phyloP scores from a whole-genome alignment of 108 stramenopile species.

The Cyclotella sp. region DNA sequence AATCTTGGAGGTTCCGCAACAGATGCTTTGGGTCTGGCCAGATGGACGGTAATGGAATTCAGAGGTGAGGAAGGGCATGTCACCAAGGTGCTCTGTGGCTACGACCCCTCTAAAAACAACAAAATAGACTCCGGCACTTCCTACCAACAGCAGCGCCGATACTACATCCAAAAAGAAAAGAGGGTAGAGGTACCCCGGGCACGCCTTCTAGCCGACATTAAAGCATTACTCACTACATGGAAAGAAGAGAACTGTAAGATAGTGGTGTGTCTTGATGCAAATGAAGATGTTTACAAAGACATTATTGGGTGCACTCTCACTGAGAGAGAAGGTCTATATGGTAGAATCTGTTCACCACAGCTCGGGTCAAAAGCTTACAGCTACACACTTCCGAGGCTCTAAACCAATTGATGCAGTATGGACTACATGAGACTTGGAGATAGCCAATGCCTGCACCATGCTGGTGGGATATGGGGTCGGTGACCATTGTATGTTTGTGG shows the following conservation, averaged over 20 bases:
- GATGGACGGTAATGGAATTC: no score
- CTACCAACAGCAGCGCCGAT: conserved; percentile 22
- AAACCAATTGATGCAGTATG: conserved; percentile 20
- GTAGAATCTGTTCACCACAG: conserved; percentile 3
- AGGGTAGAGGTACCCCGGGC: neutral
- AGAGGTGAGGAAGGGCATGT: neutral
- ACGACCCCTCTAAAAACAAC: no score
- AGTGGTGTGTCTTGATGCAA: conserved; percentile 17
- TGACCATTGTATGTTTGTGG: conserved; percentile 18
- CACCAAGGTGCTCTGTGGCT: conserved; percentile 10
- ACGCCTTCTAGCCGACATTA: conserved; percentile 11
- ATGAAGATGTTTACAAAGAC: conserved; percentile 20
- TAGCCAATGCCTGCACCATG: conserved; percentile 2
- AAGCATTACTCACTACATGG: neutral
- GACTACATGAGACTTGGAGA: conserved; percentile 20
- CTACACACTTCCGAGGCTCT: no score
- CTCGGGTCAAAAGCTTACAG: no score
- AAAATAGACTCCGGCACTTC: no score
- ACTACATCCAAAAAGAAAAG: conserved; percentile 5
- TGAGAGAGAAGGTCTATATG: conserved; percentile 18
- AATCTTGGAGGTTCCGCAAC: no score
- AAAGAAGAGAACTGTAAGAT: conserved; percentile 4
- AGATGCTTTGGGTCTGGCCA: no score
- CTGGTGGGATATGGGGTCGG: conserved; percentile 16
- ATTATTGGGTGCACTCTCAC: conserved; percentile 3